Percentiles rank a stretch among this genome's conserved stretches.
Evolutionary conservation across 1,284 basidiomycete species (phyloP).

Genomic region (Melanopsichium pennsylvanicum): DNA sequence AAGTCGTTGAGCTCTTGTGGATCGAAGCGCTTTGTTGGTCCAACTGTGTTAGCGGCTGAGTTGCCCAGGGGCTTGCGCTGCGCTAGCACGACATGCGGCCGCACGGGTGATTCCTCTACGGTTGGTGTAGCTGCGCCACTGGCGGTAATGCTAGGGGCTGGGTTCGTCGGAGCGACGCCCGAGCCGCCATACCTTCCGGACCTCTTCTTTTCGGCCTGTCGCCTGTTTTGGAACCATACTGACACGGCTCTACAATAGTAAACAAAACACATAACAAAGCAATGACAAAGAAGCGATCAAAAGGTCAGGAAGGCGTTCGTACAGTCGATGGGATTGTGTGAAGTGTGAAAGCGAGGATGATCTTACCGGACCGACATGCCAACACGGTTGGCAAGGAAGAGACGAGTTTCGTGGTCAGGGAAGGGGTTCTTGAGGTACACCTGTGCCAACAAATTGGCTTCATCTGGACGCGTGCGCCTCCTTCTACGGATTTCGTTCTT

Average conservation of each 20-base stretch:
- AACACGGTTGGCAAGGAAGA: constrained; percentile 49
- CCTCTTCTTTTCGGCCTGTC: constrained; percentile 64
- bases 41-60: constrained; percentile 12
- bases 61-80: constrained; percentile 36
- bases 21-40: constrained; percentile 9
- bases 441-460: constrained; percentile 53
- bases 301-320: too few relatives aligned
- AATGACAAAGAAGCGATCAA: too few relatives aligned
- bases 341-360: neutral
- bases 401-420: constrained; percentile 57
- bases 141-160: neutral
- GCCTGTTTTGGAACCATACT: constrained; percentile 63
- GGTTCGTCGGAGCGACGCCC: constrained; percentile 20
- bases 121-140: constrained; percentile 2
- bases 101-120: neutral
- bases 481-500: constrained; percentile 46
- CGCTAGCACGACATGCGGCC: neutral
- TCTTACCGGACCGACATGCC: constrained; percentile 60
- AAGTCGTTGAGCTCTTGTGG: constrained; percentile 21
- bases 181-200: constrained; percentile 52
- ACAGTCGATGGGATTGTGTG: too few relatives aligned
- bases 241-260: constrained; percentile 44
- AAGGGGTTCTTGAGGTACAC: constrained; percentile 59
- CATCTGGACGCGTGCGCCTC: constrained; percentile 55
- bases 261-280: neutral